Evolutionary conservation across 2,329 filamentous ascomycete genomes (phyloP), one percentile per base, ranked within the genome.

Genomic region (Fusarium concolor): DNA sequence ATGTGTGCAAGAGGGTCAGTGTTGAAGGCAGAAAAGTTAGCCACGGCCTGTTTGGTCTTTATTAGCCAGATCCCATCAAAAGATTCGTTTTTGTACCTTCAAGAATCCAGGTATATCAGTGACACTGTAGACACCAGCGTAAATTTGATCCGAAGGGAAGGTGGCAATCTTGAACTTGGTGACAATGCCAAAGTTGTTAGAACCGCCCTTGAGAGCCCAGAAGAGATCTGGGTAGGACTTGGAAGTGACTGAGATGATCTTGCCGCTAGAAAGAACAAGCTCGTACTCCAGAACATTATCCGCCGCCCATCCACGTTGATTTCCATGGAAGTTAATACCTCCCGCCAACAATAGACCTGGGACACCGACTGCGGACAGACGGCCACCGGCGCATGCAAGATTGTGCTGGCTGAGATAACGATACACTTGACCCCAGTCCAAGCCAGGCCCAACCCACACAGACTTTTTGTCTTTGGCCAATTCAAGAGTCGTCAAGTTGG

Each of bases 191-290:
- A 80, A 78, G 58, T 79, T 79, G 55, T 70, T 76, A 3, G 68
- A 71, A 22, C 78, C 78, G n/a, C 79, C 79, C 26, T 78, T 77
- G 10, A 80, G 62, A 1, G 76, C 77, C 71, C 75, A 75, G 68
- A 76, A 79, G 2, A 81, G 72, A 50, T 79, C 77, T 0, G 72
- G 43, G 62, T 83, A 75, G 1, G 76, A 72, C 6, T 75, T 60
- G 2, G 67, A 65, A 15, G 76, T 81, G 5, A 79, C 82, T 7
- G 78, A 77, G 6, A 83, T 68, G 10, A 84, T 75, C 2, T 65
- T 58, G 5, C 83, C 80, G 33, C 76, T 73, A 0, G 79, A 77
- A 0, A 82, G 74, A 4, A 85, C 81, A n/a, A 85, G 76, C 59
- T 83, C 76, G 41, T 77, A 82, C 42, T 76, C 76, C 24, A 71